Conservation (phyloP, 192 early-diverging fungal genomes). For the Umbelopsis vinacea region DNA sequence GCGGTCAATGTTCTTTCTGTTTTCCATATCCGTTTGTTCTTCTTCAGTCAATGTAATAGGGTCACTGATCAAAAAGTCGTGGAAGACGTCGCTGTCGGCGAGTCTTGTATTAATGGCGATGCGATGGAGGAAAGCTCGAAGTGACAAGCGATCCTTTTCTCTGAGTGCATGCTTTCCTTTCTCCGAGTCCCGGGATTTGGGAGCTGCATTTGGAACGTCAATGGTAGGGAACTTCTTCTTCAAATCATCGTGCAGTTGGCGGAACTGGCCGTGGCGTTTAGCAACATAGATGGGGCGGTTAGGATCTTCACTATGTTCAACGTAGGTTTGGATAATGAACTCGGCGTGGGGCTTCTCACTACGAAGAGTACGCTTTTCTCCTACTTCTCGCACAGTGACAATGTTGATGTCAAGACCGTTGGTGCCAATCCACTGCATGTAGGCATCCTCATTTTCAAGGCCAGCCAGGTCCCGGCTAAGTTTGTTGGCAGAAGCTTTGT, state of each 20-base stretch:
- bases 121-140: constrained; percentile 48
- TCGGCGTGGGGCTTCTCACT: constrained; percentile 44
- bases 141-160: constrained; percentile 56
- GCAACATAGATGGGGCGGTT: constrained; percentile 41
- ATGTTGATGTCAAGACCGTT: constrained; percentile 52
- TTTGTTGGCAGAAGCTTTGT: not conserved
- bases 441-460: constrained; percentile 19
- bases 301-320: constrained; percentile 26
- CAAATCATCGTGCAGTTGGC: constrained; percentile 45
- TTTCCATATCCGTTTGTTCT: constrained; percentile 42
- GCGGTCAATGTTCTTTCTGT: constrained; percentile 45
- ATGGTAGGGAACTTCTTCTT: constrained; percentile 47
- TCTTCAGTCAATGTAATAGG: constrained; percentile 38
- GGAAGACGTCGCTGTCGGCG: constrained; percentile 36
- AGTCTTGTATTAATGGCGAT: constrained; percentile 39
- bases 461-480: not conserved
- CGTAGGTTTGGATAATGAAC: constrained; percentile 46
- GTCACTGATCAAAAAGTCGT: constrained; percentile 46
- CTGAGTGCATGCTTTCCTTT: constrained; percentile 31
- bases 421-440: constrained; percentile 30
- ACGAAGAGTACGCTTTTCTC: constrained; percentile 46
- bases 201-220: constrained; percentile 50
- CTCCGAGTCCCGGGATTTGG: constrained; percentile 36
- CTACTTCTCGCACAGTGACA: constrained; percentile 42
- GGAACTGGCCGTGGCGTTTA: constrained; percentile 51